Evolutionary conservation across 768 basidiomycete genomes (phyloP), one percentile per base, ranked within the genome.

Genomic region (Termitomyces sp.): DNA sequence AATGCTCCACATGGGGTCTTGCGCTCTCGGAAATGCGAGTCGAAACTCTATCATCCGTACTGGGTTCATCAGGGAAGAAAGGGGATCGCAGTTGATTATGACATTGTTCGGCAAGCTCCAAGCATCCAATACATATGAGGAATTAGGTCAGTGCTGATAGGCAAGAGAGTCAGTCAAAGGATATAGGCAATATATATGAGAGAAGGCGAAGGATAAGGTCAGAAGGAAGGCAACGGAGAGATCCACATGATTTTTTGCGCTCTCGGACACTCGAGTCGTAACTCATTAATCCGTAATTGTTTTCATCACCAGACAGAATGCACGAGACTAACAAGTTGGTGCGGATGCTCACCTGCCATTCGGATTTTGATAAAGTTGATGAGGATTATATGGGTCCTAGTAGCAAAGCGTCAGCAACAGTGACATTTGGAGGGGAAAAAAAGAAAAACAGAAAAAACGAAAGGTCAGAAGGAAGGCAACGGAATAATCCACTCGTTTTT

Each of bases 391-490:
- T 12, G 3, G 1, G 12, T 19, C n/a, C 44, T 22, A 6, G 7
- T 21, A 7, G 8, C 15, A 53, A 9, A n/a, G 7, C 15, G n/a
- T 55, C 41, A 56, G 44, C 17, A 12, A 41, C 4, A n/a, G 2
- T 41, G n/a, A 38, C 22, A 30, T 17, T 21, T n/a, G 17, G 6
- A 45, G 9, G n/a, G n/a, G n/a, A n/a, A n/a, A n/a, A n/a, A n/a
- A n/a, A n/a, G n/a, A 40, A n/a, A 19, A 10, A 40, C 3, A 24
- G 45, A 30, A 0, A 26, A 6, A 19, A 5, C 35, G 21, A 32
- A 46, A 49, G 46, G 58, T 78, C 78, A 75, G 77, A 77, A 77
- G 79, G 80, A 80, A 81, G 78, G 78, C 78, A 81, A 81, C 77
- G 79, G 80, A 74, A 58, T 62, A 62, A 71, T 79, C 77, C 77